phyloP scores from a whole-genome alignment of 116 monocot genomes.

The Phalaenopsis hybrid region DNA sequence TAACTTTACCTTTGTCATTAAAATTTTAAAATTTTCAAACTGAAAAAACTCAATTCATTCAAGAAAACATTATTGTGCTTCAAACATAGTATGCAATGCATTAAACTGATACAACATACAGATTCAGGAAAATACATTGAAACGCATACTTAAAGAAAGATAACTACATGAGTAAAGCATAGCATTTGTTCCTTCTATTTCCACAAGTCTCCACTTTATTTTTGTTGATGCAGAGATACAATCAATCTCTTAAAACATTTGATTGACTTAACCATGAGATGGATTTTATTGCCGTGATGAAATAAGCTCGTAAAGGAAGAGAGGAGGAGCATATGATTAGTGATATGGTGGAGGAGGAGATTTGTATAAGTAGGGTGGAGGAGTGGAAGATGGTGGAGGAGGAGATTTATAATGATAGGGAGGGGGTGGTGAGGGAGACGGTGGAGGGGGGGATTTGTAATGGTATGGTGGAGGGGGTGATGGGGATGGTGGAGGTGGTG shows the following conservation, averaged over 20 bases:
- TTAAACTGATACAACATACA: too few relatives aligned
- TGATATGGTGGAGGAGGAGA: slow-evolving; percentile 9
- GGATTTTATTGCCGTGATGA: neutral
- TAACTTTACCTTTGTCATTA: too few relatives aligned
- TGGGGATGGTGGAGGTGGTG: neutral
- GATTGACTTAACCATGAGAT: neutral
- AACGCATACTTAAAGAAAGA: neutral
- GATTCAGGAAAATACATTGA: neutral
- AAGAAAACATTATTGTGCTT: too few relatives aligned
- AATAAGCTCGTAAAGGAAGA: neutral
- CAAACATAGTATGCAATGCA: too few relatives aligned
- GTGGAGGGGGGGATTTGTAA: neutral
- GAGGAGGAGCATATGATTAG: neutral
- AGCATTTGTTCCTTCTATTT: neutral
- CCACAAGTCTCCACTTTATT: neutral
- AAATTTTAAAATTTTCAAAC: too few relatives aligned
- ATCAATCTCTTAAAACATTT: neutral
- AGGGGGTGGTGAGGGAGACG: neutral
- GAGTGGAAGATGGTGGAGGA: neutral
- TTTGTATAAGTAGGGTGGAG: slow-evolving; percentile 6
- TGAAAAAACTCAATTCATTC: too few relatives aligned
- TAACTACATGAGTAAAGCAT: neutral
- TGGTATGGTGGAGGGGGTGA: neutral
- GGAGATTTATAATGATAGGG: neutral
- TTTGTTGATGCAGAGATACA: neutral